Evolutionary conservation across 331 rosid species (phyloP).

Genomic region (Quercus lobata): DNA sequence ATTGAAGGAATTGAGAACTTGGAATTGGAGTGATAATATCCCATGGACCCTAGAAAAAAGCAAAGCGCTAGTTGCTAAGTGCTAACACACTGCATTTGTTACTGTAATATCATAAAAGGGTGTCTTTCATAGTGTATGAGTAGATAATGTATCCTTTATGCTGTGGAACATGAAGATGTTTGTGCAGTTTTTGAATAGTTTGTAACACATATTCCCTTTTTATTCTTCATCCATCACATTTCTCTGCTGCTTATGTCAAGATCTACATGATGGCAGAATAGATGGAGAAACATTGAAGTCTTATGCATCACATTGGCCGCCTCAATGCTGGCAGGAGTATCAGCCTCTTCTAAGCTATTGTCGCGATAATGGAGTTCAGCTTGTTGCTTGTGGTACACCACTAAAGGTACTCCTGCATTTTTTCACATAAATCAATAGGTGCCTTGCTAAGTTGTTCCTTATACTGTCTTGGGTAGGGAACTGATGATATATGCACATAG

Average conservation of each 20-base stretch:
- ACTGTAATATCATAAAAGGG: too few species aligned
- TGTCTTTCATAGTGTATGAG: too few species aligned
- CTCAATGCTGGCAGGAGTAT: slow-evolving; percentile 85
- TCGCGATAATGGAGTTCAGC: slow-evolving; percentile 62
- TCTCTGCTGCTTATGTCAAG: slow-evolving; percentile 16
- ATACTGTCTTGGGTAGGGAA: neutral
- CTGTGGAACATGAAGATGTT: too few species aligned
- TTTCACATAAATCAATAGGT: slow-evolving; percentile 8
- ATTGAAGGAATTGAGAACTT: too few species aligned
- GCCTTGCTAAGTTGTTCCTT: neutral
- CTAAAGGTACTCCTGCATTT: slow-evolving; percentile 44
- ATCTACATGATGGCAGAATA: slow-evolving; percentile 52
- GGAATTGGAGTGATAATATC: too few species aligned
- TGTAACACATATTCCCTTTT: neutral
- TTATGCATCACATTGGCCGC: slow-evolving; percentile 68
- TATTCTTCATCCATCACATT: neutral
- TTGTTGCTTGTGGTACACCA: slow-evolving; percentile 86
- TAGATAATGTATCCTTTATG: too few species aligned
- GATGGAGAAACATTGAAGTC: slow-evolving; percentile 80
- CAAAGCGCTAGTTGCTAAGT: too few species aligned
- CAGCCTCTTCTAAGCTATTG: slow-evolving; percentile 87
- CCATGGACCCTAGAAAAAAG: too few species aligned
- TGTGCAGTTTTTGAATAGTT: too few species aligned
- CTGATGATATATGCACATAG: neutral
- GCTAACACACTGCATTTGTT: too few species aligned